Conservation (phyloP, 495 filamentous ascomycete genomes). For the Podospora pseudocomata region DNA sequence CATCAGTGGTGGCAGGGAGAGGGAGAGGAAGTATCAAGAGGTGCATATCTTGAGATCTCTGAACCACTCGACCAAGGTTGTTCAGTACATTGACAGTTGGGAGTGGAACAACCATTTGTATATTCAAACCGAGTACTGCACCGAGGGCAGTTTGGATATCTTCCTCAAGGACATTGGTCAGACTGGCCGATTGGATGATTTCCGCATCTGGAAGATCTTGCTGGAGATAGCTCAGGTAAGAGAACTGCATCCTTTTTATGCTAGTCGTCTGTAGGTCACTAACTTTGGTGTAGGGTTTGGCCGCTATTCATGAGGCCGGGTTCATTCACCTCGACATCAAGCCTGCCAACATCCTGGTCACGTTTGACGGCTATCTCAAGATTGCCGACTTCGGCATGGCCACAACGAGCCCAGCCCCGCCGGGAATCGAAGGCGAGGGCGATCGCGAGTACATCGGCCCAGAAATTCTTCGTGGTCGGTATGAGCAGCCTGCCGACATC, state of each 20-base stretch:
- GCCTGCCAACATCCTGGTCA: constrained; percentile 89
- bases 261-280: constrained; percentile 22
- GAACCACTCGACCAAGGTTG: constrained; percentile 71
- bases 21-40: constrained; percentile 73
- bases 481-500: constrained; percentile 86
- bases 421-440: constrained; percentile 81
- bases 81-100: constrained; percentile 80
- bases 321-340: constrained; percentile 95
- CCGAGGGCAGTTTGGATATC: constrained; percentile 80
- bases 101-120: constrained; percentile 77
- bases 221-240: constrained; percentile 73
- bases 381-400: constrained; percentile 97
- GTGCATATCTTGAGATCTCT: constrained; percentile 70
- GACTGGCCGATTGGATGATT: constrained; percentile 88
- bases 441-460: constrained; percentile 95
- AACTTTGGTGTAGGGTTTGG: constrained; percentile 62
- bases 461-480: constrained; percentile 77
- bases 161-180: constrained; percentile 76
- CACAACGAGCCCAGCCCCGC: constrained; percentile 67
- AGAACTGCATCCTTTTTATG: constrained; percentile 27
- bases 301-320: constrained; percentile 79
- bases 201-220: constrained; percentile 96
- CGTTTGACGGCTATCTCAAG: constrained; percentile 86
- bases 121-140: constrained; percentile 95
- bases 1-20: constrained; percentile 68